phyloP scores from a whole-genome alignment of 495 filamentous ascomycete genomes.

The Penicillium angulare region DNA sequence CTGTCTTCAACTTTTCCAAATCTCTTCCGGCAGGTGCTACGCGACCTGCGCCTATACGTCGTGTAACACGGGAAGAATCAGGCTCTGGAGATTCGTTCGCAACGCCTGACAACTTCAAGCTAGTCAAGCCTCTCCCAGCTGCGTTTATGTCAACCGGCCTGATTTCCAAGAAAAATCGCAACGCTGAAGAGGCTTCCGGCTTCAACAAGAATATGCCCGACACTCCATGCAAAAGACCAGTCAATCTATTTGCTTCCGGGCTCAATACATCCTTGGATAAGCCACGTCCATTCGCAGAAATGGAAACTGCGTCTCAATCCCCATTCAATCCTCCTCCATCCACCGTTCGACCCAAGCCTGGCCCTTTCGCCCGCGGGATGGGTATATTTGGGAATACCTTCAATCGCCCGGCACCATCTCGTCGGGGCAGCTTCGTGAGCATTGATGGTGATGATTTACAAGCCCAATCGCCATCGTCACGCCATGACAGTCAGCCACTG shows the following conservation, averaged over 20 bases:
- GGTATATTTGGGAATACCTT: constrained; percentile 66
- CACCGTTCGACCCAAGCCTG: constrained; percentile 41
- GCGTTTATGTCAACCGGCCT: constrained; percentile 94
- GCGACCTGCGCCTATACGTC: constrained; percentile 42
- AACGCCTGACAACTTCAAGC: constrained; percentile 82
- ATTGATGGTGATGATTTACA: constrained; percentile 69
- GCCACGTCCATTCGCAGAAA: constrained; percentile 55
- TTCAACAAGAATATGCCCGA: constrained; percentile 67
- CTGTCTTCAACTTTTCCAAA: constrained; percentile 70
- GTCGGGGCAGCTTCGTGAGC: constrained; percentile 74
- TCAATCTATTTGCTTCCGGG: constrained; percentile 61
- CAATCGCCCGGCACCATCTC: constrained; percentile 48
- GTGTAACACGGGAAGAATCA: constrained; percentile 43
- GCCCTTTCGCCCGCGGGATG: constrained; percentile 64
- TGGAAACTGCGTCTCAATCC: constrained; percentile 62
- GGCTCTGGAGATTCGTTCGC: constrained; percentile 56
- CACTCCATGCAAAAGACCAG: constrained; percentile 87
- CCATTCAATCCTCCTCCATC: constrained; percentile 56
- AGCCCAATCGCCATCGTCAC: constrained; percentile 55
- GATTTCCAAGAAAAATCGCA: constrained; percentile 79
- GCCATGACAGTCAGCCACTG: constrained; percentile 57
- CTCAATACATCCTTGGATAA: constrained; percentile 55
- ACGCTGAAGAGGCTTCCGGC: constrained; percentile 46
- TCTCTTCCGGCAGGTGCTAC: constrained; percentile 71
- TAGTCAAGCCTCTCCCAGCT: constrained; percentile 75